Evolutionary conservation across 768 basidiomycete genomes (phyloP).

Genomic region (Russula emetica): DNA sequence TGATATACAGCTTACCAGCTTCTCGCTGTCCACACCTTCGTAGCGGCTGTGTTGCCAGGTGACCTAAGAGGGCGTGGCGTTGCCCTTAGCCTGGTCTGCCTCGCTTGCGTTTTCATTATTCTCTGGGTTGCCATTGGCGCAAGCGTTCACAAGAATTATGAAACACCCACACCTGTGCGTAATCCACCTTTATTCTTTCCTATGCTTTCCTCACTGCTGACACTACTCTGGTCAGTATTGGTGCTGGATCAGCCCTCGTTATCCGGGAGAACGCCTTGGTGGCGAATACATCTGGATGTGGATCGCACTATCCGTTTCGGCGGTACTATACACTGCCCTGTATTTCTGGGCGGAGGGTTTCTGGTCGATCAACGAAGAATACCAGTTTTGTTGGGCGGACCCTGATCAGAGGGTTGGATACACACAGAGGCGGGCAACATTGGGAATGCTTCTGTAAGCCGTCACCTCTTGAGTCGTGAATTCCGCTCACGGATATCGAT

Average conservation of each 20-base stretch:
- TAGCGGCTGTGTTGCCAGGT: conserved; percentile 37
- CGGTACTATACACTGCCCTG: conserved; percentile 29
- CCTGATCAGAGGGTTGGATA: conserved; percentile 8
- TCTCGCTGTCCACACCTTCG: conserved; percentile 42
- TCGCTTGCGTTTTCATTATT: conserved; percentile 26
- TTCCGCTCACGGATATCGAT: neutral
- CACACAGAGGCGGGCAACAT: conserved; percentile 10
- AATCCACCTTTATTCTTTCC: conserved; percentile 24
- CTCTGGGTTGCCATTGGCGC: conserved; percentile 39
- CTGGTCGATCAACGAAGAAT: conserved; percentile 30
- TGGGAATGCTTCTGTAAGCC: conserved; percentile 33
- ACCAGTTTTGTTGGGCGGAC: conserved; percentile 32
- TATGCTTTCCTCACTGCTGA: neutral
- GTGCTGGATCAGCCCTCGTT: conserved; percentile 43
- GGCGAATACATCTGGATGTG: conserved; percentile 48
- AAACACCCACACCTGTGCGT: conserved; percentile 1
- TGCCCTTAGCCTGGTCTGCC: conserved; percentile 27
- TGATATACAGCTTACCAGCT: conserved; percentile 31
- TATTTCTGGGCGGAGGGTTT: conserved; percentile 33
- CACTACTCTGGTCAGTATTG: conserved; percentile 32
- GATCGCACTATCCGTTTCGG: conserved; percentile 18
- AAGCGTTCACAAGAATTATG: too few relatives aligned
- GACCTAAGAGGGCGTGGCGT: conserved; percentile 31
- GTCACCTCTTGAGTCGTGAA: neutral
- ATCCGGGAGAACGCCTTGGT: conserved; percentile 34